Evolutionary conservation across 768 basidiomycete species (phyloP).

Genomic region (Suillus bovinus): DNA sequence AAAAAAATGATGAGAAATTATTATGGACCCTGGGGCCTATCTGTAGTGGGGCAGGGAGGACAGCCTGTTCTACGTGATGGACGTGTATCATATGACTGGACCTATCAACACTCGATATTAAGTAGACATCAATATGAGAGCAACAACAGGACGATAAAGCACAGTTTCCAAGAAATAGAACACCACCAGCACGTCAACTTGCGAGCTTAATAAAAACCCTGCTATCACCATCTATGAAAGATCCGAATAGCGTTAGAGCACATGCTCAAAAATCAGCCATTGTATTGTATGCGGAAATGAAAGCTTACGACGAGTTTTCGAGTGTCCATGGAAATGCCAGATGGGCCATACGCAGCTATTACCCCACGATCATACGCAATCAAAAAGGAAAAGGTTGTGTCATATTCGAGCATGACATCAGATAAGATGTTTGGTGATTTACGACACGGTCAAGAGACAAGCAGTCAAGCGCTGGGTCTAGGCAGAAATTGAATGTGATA

Average conservation of each 20-base stretch:
- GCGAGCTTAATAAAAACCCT: not conserved
- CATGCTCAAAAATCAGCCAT: not conserved
- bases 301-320: not conserved
- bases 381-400: not conserved
- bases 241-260: not conserved
- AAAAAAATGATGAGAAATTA: not conserved
- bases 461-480: not conserved
- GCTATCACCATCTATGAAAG: conserved; percentile 4
- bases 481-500: not conserved
- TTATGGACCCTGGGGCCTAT: not conserved
- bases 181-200: not conserved
- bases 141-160: not conserved
- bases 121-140: not conserved
- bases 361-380: not conserved
- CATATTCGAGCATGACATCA: not conserved
- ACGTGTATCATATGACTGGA: not conserved
- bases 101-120: not conserved
- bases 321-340: not conserved
- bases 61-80: not conserved
- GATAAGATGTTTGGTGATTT: not conserved
- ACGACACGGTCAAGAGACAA: not conserved
- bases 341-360: not conserved
- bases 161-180: not conserved
- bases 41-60: not conserved
- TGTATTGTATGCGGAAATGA: not conserved